phyloP scores from a whole-genome alignment of 495 filamentous ascomycete genomes.

The Xylaria scruposa region DNA sequence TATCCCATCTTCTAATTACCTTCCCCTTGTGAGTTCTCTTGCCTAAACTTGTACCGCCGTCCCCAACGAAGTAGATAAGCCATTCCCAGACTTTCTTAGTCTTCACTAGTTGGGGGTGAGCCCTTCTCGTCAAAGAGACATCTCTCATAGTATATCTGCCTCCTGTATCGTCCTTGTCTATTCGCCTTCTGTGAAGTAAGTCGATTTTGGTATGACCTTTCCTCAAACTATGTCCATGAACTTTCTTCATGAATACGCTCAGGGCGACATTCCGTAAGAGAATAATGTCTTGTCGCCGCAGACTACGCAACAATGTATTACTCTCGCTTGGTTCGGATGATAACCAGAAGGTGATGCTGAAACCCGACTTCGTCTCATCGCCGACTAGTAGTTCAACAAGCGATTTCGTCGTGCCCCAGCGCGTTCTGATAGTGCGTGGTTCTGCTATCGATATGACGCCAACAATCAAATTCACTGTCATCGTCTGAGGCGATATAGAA shows the following conservation, averaged over 20 bases:
- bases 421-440: constrained; percentile 62
- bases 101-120: constrained; percentile 65
- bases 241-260: constrained; percentile 70
- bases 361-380: constrained; percentile 84
- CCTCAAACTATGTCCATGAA: constrained; percentile 78
- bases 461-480: constrained; percentile 77
- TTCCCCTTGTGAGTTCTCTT: constrained; percentile 37
- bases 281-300: constrained; percentile 76
- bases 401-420: constrained; percentile 61
- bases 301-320: constrained; percentile 53
- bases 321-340: constrained; percentile 41
- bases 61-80: constrained; percentile 74
- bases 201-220: constrained; percentile 73
- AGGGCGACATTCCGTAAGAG: constrained; percentile 80
- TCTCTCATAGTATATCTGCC: constrained; percentile 53
- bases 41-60: constrained; percentile 32
- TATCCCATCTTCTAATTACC: constrained; percentile 37
- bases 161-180: constrained; percentile 50
- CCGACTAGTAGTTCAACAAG: constrained; percentile 82
- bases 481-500: constrained; percentile 78
- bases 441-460: constrained; percentile 75
- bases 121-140: constrained; percentile 36
- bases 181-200: constrained; percentile 62
- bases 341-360: constrained; percentile 86
- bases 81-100: constrained; percentile 73